Evolutionary conservation across 164 flowering plant genomes (phyloP), one percentile per base, ranked within the genome.

Genomic region (Kingdonia uniflora): DNA sequence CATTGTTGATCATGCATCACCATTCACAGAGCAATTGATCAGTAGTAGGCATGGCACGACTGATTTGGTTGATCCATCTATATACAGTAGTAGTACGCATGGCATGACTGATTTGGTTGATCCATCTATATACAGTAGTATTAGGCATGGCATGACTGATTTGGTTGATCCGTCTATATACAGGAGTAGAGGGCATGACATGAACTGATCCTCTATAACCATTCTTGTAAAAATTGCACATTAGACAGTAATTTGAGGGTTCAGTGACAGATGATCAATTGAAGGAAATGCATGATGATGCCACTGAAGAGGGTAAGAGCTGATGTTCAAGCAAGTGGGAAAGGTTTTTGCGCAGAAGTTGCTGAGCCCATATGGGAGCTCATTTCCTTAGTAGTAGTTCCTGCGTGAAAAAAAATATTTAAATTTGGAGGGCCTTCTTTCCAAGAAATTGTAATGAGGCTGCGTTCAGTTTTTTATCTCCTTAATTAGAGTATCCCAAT

Each of bases 391-490:
- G 82, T 55, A 64, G 66, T 66, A 58, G 74, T 74, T 81, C 97
- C 96, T 87, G 95, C 95, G 86, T 75, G 79, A 87, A 91, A 85
- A 79, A 58, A 87, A 86, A 79, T 74, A 80, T 84, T 82, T 78
- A 80, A 77, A 81, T 64, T 69, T 52, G 70, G 65, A 71, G 61
- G 42, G 65, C 63, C 47, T 56, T 58, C 8, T 56, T 47, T 61
- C 63, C 58, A 52, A 40, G 19, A 74, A 67, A 69, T 42, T 65
- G 59, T 54, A 73, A 65, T 33, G 38, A 42, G 22, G 59, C 29
- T 48, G 57, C 46, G 35, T 46, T 68, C 63, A 67, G 49, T 51
- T 58, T 57, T 60, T 58, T 55, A 25, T 44, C 62, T 53, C 53
- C 53, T n/a, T n/a, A n/a, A n/a, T n/a, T n/a, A n/a, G n/a, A n/a